Evolutionary conservation across 805 yeast species (phyloP).

Genomic region (Spathaspora boniae): DNA sequence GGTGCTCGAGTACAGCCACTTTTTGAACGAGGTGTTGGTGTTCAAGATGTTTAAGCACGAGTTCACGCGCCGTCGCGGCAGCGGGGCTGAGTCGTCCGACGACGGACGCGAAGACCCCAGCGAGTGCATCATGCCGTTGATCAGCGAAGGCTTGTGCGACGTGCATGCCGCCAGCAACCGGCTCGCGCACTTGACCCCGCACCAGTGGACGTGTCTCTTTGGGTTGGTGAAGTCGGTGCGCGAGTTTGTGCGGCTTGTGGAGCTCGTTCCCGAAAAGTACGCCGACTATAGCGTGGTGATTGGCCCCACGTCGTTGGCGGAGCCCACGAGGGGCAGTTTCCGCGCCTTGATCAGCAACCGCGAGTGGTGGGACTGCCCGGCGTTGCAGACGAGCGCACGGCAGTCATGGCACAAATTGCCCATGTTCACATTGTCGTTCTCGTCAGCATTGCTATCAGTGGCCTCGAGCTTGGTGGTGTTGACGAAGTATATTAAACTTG

Average conservation of each 20-base stretch:
- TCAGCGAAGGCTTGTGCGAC: constrained; percentile 18
- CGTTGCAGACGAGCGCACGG: constrained; percentile 8
- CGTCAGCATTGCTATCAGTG: constrained; percentile 15
- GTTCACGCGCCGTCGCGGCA: constrained; percentile 4
- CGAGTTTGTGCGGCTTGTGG: constrained; percentile 31
- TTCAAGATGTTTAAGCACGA: constrained; percentile 31
- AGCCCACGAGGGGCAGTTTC: neutral
- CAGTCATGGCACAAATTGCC: constrained; percentile 19
- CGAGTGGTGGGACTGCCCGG: constrained; percentile 15
- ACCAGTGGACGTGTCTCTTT: constrained; percentile 29
- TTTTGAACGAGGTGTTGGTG: constrained; percentile 29
- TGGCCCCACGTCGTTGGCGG: constrained; percentile 9
- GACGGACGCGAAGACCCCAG: neutral
- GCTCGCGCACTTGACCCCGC: constrained; percentile 12
- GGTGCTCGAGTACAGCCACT: constrained; percentile 12
- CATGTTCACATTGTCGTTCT: constrained; percentile 14
- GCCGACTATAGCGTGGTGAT: constrained; percentile 8
- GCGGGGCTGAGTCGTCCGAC: constrained; percentile 1
- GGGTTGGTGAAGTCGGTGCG: constrained; percentile 24
- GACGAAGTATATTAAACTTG: constrained; percentile 11
- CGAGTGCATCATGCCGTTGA: constrained; percentile 7
- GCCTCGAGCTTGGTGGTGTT: constrained; percentile 18
- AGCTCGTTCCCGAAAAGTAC: constrained; percentile 16
- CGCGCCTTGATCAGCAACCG: constrained; percentile 1
- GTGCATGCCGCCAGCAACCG: no score